Conservation (phyloP, 805 yeast species). For the Candida nitratophila region DNA sequence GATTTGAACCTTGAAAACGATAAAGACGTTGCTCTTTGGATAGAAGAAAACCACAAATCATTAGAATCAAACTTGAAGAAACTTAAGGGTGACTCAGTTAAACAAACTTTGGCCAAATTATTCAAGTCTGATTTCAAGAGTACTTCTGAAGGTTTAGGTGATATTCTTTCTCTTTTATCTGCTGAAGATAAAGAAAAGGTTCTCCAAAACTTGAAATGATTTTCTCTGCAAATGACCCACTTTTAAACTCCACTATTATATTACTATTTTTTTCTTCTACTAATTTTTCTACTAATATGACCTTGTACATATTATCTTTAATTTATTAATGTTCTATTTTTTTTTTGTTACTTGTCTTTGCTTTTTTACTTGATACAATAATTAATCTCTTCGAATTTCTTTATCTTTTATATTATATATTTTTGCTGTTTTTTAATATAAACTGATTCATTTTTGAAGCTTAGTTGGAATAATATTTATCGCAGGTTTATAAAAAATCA, state of each 20-base stretch:
- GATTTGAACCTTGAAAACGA: conserved; percentile 67
- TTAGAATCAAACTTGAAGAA: conserved; percentile 56
- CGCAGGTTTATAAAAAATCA: no score
- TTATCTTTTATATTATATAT: conserved; percentile 1
- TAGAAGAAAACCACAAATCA: conserved; percentile 66
- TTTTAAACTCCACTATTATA: not conserved
- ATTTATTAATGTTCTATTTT: not conserved
- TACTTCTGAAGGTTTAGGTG: conserved; percentile 50
- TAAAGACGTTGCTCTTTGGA: conserved; percentile 73
- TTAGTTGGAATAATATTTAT: no score
- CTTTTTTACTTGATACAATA: not conserved
- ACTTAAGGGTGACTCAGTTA: conserved; percentile 59
- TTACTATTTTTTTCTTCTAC: not conserved
- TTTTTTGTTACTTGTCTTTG: not conserved
- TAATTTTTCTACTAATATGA: not conserved
- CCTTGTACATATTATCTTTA: conserved; percentile 1
- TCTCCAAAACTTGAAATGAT: conserved; percentile 22
- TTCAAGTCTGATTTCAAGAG: conserved; percentile 46
- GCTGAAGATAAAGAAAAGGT: conserved; percentile 46
- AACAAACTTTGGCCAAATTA: conserved; percentile 54
- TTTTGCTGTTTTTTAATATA: conserved; percentile 1
- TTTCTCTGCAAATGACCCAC: no score
- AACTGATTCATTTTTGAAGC: not conserved
- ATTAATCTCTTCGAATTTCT: not conserved
- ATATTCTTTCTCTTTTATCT: conserved; percentile 44